Evolutionary conservation across 257 asterid species (phyloP).

Genomic region (Forsythia viridissima): DNA sequence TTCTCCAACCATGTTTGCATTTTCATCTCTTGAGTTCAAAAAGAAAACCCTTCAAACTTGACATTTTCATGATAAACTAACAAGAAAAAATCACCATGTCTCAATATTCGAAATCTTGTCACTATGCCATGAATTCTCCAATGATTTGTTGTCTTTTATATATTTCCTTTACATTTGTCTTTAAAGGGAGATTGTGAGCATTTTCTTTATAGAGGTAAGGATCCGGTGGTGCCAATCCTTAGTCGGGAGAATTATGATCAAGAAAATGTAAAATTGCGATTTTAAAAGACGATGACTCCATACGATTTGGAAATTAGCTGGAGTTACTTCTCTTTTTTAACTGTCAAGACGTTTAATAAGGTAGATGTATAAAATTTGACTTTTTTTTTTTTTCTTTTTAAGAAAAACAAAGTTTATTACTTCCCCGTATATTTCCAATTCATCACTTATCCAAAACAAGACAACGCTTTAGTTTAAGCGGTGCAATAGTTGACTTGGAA

Average conservation of each 20-base stretch:
- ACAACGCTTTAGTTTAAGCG: not conserved
- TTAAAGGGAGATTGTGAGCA: not conserved
- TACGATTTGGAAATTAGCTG: not conserved
- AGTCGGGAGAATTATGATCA: not conserved
- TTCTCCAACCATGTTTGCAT: too few relatives aligned
- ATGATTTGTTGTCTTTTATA: too few relatives aligned
- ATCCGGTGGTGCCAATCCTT: not conserved
- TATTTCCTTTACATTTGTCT: not conserved
- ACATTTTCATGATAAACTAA: not conserved
- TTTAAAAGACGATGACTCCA: not conserved
- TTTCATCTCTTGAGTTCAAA: too few relatives aligned
- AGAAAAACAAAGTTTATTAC: not conserved
- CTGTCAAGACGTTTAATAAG: too few relatives aligned
- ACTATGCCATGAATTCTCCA: not conserved
- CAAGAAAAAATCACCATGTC: not conserved
- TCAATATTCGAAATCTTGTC: not conserved
- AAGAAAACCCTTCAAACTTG: not conserved
- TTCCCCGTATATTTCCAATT: not conserved
- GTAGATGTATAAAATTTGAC: too few relatives aligned
- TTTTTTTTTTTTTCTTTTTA: too few relatives aligned
- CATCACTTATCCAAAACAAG: not conserved
- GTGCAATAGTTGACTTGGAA: conserved; percentile 4
- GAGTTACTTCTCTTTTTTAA: not conserved
- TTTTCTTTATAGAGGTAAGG: not conserved
- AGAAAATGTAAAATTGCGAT: too few relatives aligned